Evolutionary conservation across 345 rosid genomes (phyloP), one percentile per base, ranked within the genome.

Genomic region (Nephelium lappaceum): DNA sequence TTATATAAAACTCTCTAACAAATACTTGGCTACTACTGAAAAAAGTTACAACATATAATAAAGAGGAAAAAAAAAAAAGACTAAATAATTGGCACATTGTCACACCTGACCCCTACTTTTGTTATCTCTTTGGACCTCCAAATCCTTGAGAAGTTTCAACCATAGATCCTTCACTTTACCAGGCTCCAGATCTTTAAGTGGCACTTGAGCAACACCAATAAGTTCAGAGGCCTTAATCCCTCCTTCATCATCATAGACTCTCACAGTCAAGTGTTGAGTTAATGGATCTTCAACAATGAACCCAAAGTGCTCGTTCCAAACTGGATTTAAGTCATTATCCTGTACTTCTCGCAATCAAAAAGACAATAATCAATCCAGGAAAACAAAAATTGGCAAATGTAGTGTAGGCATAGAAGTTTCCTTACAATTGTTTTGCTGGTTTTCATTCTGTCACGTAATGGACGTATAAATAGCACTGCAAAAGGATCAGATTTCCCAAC

Each of bases 401-500:
- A 7, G 21, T 43, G 23, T 68, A 9, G 21, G 72, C 43, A 69
- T 38, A 79, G 21, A 49, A 60, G 70, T 57, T 74, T 57, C 16
- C 92, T 77, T 83, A 96, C 99, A 41, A 96, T 90, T 47, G 87
- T 89, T 84, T 84, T 96, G 86, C 97, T 96, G 74, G 88, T 94
- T 67, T 88, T 89, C 63, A 77, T 94, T 89, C 84, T 89, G 76
- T 89, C 85, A 7, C 83, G 91, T 58, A 94, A 75, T 5, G 99
- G 99, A 16, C 99, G 97, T 65, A 96, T 64, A 71, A 90, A 94
- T 39, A 93, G 51, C 49, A 88, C 88, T 69, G 90, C 97, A 73
- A 75, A 96, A 45, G 99, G 98, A 88, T 96, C 99, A 3, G 99
- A 94, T 86, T 94, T 96, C 70, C 98, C 98, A 36, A 96, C 79